Conservation (phyloP, 106 monocot species). For the Dendrobium officinale region DNA sequence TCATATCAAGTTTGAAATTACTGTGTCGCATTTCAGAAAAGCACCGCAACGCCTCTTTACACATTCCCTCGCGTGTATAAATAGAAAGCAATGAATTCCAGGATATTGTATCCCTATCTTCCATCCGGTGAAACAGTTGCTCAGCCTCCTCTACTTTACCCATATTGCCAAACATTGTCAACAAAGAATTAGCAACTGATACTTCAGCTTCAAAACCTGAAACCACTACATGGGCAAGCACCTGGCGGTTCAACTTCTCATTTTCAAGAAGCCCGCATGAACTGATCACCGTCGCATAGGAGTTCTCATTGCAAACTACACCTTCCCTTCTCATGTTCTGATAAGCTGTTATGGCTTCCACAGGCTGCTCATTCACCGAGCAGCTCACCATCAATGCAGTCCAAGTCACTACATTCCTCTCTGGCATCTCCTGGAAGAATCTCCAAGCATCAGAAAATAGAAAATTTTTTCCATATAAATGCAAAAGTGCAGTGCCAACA, state of each 20-base stretch:
- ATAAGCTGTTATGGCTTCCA: slow-evolving; percentile 53
- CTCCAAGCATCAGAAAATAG: slow-evolving; percentile 30
- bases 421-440: slow-evolving; percentile 55
- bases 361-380: slow-evolving; percentile 36
- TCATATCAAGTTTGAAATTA: slow-evolving; percentile 41
- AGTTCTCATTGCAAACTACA: slow-evolving; percentile 60
- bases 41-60: slow-evolving; percentile 32
- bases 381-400: slow-evolving; percentile 71
- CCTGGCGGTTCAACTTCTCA: slow-evolving; percentile 43
- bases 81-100: slow-evolving; percentile 85
- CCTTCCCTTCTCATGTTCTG: slow-evolving; percentile 51
- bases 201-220: slow-evolving; percentile 52
- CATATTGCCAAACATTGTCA: slow-evolving; percentile 50
- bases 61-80: slow-evolving; percentile 46
- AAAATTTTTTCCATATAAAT: slow-evolving; percentile 56
- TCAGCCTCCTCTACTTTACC: slow-evolving; percentile 41
- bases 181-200: slow-evolving; percentile 68
- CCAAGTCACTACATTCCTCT: slow-evolving; percentile 87
- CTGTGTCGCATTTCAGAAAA: slow-evolving; percentile 47
- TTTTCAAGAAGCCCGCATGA: slow-evolving; percentile 44
- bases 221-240: slow-evolving; percentile 57
- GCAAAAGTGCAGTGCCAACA: slow-evolving; percentile 68
- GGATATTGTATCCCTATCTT: slow-evolving; percentile 50
- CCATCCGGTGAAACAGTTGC: slow-evolving; percentile 46
- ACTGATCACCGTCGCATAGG: slow-evolving; percentile 57